Evolutionary conservation across 192 early-diverging fungal species (phyloP), one percentile per base, ranked within the genome.

Genomic region (Coemansia furcata): DNA sequence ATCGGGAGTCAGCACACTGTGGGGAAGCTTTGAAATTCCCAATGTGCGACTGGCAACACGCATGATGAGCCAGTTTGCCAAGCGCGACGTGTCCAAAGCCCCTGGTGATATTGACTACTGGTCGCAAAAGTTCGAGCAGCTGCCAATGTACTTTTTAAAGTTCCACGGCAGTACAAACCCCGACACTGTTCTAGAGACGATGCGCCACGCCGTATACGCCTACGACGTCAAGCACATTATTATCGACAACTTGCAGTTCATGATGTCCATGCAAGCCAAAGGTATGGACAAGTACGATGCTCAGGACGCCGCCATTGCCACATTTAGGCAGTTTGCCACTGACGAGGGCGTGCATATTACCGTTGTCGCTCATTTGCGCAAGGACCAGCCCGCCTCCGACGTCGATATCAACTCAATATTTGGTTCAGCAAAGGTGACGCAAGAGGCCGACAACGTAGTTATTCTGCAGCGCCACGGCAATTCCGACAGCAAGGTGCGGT

Each of bases 21-120:
- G 90, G 90, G 90, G 90, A 38, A 88, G 87, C 49, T 91, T 91
- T 82, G 90, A 91, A 76, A 89, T 91, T 60, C 83, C 84, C n/a
- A 90, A 90, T 44, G 78, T 86, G 55, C 77, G 89, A 10, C 74
- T 91, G 23, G 87, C 86, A 0, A 87, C 87, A 46, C 85, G 86
- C 26, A 91, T 91, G 89, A 63, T 91, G 64, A 81, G 78, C 67
- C 90, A 91, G 72, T 84, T 85, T 60, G 87, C 87, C 21, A 83
- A 70, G 14, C 77, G 84, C 60, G 87, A 88, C 61, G 73, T 91
- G 38, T 63, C 86, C 4, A 37, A 65, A 29, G 26, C 55, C 12
- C 82, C 84, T 11, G 62, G 80, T 36, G 87, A 87, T 36, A 70
- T 91, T 35, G 82, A 85, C 72, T 73, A 74, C 30, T 85, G 84